Base-by-base conservation (phyloP, 352 stramenopile species). In the Chloridella minuta region DNA sequence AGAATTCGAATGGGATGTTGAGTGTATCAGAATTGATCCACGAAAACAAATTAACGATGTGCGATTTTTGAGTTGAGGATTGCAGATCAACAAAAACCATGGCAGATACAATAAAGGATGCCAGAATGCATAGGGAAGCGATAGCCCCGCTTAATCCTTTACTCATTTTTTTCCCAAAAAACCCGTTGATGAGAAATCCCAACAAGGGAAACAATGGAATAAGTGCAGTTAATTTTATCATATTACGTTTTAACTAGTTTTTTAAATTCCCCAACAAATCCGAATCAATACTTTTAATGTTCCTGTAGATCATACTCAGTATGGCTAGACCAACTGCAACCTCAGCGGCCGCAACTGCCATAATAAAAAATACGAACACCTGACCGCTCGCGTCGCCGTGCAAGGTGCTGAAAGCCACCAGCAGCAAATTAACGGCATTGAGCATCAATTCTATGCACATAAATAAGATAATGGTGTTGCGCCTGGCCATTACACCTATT, bases 1-100 rank as follows among this genome's bases (percentile, higher is more conserved):
- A 66, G 90, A 90, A 90, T 2, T 80, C 86, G 88, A 87, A 91
- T 87, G 89, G n/a, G 89, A 91, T 80, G 89, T 88, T 87, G 88
- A 90, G 88, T 86, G 86, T 24, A 89, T 89, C 88, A 23, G 87
- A 87, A 88, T 87, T 51, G 22, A 90, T 90, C 88, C 89, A 90
- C 40, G 85, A 23, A 87, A 4, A 88, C 16, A 88, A 86, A 87
- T 28, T 22, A 87, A 88, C 87, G 88, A 85, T 28, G 18, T 28
- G 80, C 16, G 22, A 18, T 40, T 66, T 0, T 23, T 4, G 0
- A 83, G 30, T 0, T 86, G 87, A 80, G 88, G 16, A 87, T 4
- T 85, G 2, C 16, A 87, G 51, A 88, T 10, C 0, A 88, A 88
- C 49, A 88, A 87, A 86, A 88, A 86, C 18, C 24, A 87, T 83